These are phyloP conservation scores for Amaranthus hypochondriacus DNA, from an alignment of 148 eudicot species.

Conservation along the genomic window DNA sequence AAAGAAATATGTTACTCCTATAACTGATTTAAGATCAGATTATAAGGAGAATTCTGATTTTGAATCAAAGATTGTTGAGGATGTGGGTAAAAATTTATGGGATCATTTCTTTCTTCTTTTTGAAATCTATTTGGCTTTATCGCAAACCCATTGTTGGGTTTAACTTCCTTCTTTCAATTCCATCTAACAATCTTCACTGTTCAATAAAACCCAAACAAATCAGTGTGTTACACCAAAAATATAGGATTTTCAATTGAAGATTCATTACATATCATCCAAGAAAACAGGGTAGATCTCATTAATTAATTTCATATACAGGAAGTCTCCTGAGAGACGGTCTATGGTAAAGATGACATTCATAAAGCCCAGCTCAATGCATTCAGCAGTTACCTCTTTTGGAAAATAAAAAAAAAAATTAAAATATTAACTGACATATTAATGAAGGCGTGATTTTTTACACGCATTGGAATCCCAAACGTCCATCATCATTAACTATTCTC, in stretches of 20 bases:
- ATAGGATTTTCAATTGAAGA: background rate
- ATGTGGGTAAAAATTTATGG: constrained; percentile 19
- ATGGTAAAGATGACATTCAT: no score
- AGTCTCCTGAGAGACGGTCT: no score
- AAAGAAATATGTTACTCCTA: constrained; percentile 50
- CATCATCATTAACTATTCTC: no score
- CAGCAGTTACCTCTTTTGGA: no score
- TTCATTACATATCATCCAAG: no score
- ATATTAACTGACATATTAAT: no score
- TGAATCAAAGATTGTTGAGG: constrained; percentile 29
- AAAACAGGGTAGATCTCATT: background rate
- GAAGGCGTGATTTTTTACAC: no score
- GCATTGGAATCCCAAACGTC: no score
- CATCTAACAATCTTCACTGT: constrained; percentile 30
- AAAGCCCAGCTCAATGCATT: no score
- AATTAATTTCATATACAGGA: background rate
- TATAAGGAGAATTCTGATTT: constrained; percentile 34
- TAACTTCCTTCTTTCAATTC: constrained; percentile 40
- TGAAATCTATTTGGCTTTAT: no score
- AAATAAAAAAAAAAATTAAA: no score
- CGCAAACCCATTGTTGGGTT: constrained; percentile 52
- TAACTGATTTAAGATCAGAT: constrained; percentile 55
- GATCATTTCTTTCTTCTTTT: no score
- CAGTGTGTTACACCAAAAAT: background rate
- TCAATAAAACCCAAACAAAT: constrained; percentile 8